These are phyloP conservation scores for Pterocarpus macrocarpus DNA, from an alignment of 306 rosid species.

Conservation along the genomic window DNA sequence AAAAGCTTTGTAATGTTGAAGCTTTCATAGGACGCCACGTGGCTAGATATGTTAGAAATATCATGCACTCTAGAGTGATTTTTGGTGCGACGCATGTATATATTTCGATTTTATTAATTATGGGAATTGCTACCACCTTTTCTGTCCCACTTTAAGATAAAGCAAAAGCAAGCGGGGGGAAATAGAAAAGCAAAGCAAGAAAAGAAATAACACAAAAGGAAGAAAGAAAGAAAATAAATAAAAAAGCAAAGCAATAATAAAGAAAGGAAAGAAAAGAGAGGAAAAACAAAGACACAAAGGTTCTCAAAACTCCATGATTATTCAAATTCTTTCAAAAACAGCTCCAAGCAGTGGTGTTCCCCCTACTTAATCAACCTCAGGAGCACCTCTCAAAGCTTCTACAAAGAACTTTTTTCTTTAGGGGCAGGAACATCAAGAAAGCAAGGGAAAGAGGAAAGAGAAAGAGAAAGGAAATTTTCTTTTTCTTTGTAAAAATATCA, in stretches of 20 bases:
- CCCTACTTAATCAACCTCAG: constrained; percentile 65
- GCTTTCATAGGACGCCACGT: constrained; percentile 49
- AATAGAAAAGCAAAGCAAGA: constrained; percentile 57
- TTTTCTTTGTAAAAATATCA: constrained; percentile 5
- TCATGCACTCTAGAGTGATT: constrained; percentile 52
- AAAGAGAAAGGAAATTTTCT: constrained; percentile 15
- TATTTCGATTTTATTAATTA: constrained; percentile 64
- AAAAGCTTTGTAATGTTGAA: constrained; percentile 3
- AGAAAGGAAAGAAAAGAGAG: constrained; percentile 49
- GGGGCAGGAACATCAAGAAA: constrained; percentile 46
- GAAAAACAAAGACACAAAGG: constrained; percentile 59
- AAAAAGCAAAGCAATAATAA: constrained; percentile 60
- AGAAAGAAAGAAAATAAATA: constrained; percentile 47
- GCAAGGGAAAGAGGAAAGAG: constrained; percentile 35
- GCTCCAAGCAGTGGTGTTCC: constrained; percentile 50
- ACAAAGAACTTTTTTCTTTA: constrained; percentile 54
- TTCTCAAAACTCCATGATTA: constrained; percentile 81
- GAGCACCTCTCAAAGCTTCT: constrained; percentile 70
- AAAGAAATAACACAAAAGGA: constrained; percentile 54
- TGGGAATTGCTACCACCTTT: constrained; percentile 76
- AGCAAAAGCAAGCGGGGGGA: constrained; percentile 69
- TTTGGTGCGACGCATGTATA: constrained; percentile 45
- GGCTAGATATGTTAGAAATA: constrained; percentile 48
- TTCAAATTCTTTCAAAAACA: constrained; percentile 68
- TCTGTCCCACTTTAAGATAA: constrained; percentile 91